Base-by-base conservation (phyloP, 495 filamentous ascomycete species). In the Aspergillus homomorphus region DNA sequence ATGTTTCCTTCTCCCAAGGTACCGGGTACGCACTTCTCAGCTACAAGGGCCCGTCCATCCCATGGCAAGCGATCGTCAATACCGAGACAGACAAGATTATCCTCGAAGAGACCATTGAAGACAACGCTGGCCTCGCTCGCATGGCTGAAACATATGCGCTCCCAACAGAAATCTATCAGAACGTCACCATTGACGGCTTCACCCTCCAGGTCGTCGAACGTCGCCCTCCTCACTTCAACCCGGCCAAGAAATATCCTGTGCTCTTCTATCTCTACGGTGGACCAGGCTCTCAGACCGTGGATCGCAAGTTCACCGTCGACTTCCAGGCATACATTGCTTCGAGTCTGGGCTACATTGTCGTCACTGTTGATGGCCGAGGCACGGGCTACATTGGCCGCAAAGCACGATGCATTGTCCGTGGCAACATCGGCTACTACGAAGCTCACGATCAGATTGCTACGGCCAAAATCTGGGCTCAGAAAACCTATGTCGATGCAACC, bases 231-330 rank as follows among this genome's bases (percentile, higher is more conserved):
- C 87, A 96, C 66, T 98, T 98, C 72, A 85, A 96, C 69, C 78
- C 83, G 24, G 86, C 83, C 56, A 92, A 89, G 70, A 84, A 87
- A 64, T 98, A 98, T 62, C 95, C 94, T 0, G 91, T 98, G 9
- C 82, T 98, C 1, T 98, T 98, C 77, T 86, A 89, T 61, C 84
- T 96, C 49, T 98, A 98, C 69, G 89, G 87, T 30, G 94, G 94
- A 5, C 94, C 94, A 0, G 90, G 89, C 20, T 96, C 91, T 19
- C 94, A 98, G 69, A 82, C 78, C 0, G 94, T 98, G 1, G 75
- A 87, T 60, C 92, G 93, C 72, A 83, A 73, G 51, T 98, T 96
- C 72, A 72, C 66, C 1, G 85, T 98, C 46, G 90, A 97, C 67
- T 98, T 92, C 68, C 92, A 98, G 69, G 82, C 91, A 0, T 98